Evolutionary conservation across 1,284 basidiomycete genomes (phyloP).

Genomic region (Puccinia novopanici): DNA sequence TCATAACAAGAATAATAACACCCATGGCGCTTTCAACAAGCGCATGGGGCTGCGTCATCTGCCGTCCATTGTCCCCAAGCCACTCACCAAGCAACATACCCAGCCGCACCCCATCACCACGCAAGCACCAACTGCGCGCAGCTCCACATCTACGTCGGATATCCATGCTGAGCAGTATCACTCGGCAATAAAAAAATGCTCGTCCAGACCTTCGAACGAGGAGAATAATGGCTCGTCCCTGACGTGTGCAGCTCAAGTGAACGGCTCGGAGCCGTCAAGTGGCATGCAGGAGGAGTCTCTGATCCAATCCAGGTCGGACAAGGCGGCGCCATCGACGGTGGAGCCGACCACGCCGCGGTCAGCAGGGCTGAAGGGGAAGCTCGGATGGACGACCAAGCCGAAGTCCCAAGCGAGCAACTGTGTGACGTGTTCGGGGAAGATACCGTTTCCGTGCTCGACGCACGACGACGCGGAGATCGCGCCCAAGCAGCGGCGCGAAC

Average conservation of each 20-base stretch:
- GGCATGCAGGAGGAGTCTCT: background rate
- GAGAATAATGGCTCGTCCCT: background rate
- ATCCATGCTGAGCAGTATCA: background rate
- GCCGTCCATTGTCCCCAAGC: slow-evolving; percentile 1
- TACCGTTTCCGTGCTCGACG: slow-evolving; percentile 20
- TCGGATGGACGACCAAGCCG: background rate
- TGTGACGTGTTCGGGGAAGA: background rate
- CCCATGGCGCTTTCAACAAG: slow-evolving; percentile 6
- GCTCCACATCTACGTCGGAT: background rate
- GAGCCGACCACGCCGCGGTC: background rate
- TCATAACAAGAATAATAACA: background rate
- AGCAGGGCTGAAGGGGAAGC: background rate
- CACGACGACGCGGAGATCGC: background rate
- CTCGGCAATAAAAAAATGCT: background rate
- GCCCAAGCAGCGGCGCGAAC: background rate
- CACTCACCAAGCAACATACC: background rate
- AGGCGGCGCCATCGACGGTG: background rate
- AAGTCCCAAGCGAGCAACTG: background rate
- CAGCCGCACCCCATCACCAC: background rate
- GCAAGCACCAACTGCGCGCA: background rate
- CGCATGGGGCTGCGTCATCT: slow-evolving; percentile 19
- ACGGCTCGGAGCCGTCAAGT: background rate
- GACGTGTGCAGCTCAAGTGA: background rate
- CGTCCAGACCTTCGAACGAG: background rate
- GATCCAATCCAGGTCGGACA: background rate